A percentile compares a stretch with the other conserved stretches of the same genome.
Conservation (phyloP, 1,284 basidiomycete species). For the Ustilago bromivora region DNA sequence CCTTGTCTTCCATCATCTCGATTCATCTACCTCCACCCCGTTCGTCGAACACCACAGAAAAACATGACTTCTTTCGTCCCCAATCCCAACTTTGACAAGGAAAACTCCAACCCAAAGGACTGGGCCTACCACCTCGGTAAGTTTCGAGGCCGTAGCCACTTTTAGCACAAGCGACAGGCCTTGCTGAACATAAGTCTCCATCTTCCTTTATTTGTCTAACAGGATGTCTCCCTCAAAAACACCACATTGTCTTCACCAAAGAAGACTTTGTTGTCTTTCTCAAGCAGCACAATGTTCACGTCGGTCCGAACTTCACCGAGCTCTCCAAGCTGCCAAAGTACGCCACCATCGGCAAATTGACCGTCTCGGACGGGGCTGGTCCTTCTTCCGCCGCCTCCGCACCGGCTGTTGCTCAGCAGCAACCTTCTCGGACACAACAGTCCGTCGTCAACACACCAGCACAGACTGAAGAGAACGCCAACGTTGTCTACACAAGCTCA, state of each 20-base stretch:
- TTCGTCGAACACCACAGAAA: neutral
- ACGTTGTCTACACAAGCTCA: conserved; percentile 54
- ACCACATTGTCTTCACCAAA: conserved; percentile 64
- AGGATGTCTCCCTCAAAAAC: conserved; percentile 49
- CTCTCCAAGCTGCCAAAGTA: conserved; percentile 58
- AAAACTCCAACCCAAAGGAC: conserved; percentile 60
- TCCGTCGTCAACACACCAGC: conserved; percentile 7
- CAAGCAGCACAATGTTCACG: conserved; percentile 61
- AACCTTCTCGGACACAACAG: conserved; percentile 11
- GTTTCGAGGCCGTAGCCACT: conserved; percentile 3
- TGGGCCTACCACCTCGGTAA: conserved; percentile 63
- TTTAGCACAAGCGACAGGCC: neutral
- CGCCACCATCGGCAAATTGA: conserved; percentile 56
- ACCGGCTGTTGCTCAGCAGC: conserved; percentile 10
- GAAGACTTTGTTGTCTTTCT: conserved; percentile 57
- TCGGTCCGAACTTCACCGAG: conserved; percentile 61
- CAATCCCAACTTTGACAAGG: conserved; percentile 48
- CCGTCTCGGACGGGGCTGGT: conserved; percentile 27
- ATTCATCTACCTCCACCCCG: neutral
- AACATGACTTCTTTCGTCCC: conserved; percentile 55
- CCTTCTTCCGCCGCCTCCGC: conserved; percentile 24
- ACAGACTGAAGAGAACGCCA: conserved; percentile 15
- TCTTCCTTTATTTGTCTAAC: neutral
- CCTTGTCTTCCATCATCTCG: conserved; percentile 1
- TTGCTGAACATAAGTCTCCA: neutral